Evolutionary conservation across 257 asterid genomes (phyloP).

Genomic region (Osmanthus fragrans): DNA sequence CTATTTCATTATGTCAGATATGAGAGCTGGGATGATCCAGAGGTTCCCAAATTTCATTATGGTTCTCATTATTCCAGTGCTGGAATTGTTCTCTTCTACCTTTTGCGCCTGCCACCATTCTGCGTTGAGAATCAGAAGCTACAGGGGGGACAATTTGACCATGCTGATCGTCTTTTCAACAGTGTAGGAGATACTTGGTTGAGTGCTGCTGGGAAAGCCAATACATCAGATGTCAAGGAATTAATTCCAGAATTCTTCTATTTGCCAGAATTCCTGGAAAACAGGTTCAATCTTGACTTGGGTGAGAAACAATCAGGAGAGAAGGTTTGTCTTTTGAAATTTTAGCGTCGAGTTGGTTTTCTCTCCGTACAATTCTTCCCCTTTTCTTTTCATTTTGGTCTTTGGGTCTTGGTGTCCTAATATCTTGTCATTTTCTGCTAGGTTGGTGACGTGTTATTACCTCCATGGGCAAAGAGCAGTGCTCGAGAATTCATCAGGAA

Average conservation of each 20-base stretch:
- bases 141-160: slow-evolving; percentile 99
- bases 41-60: slow-evolving; percentile 96
- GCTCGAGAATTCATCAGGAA: slow-evolving; percentile 83
- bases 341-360: slow-evolving; percentile 1
- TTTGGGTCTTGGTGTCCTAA: slow-evolving; percentile 22
- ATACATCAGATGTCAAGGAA: slow-evolving; percentile 98
- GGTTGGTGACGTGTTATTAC: slow-evolving; percentile 93
- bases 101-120: slow-evolving; percentile 91
- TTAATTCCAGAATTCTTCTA: slow-evolving; percentile 96
- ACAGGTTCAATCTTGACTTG: slow-evolving; percentile 84
- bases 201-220: slow-evolving; percentile 98
- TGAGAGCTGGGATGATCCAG: slow-evolving; percentile 99
- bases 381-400: not conserved
- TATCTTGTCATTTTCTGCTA: slow-evolving; percentile 37
- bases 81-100: slow-evolving; percentile 97
- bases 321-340: slow-evolving; percentile 59
- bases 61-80: slow-evolving; percentile 99
- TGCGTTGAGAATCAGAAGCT: slow-evolving; percentile 85
- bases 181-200: slow-evolving; percentile 87
- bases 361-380: not conserved
- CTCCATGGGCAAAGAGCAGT: slow-evolving; percentile 97
- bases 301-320: slow-evolving; percentile 99
- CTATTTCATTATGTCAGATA: slow-evolving; percentile 49
- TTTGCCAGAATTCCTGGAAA: slow-evolving; percentile 91
- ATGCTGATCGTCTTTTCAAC: slow-evolving; percentile 98